Evolutionary conservation across 306 rosid species (phyloP).

Genomic region (Lupinus albus): DNA sequence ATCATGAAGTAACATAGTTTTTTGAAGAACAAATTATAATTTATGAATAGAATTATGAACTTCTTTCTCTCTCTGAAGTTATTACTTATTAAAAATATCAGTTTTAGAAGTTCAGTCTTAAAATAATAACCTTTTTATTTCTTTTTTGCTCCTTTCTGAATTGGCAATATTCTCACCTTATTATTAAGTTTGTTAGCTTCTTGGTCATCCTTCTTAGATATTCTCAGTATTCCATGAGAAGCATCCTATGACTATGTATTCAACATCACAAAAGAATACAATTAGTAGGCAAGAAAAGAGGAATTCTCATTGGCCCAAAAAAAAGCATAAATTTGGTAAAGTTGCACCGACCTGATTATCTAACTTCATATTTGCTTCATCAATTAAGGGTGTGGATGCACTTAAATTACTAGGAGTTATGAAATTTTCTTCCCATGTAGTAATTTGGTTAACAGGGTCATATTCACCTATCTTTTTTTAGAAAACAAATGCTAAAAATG

Average conservation of each 20-base stretch:
- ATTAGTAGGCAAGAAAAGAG: constrained; percentile 23
- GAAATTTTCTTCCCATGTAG: constrained; percentile 83
- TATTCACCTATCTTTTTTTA: constrained; percentile 68
- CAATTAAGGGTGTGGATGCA: constrained; percentile 54
- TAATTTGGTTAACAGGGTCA: constrained; percentile 82
- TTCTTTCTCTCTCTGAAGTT: background rate
- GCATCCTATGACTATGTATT: constrained; percentile 44
- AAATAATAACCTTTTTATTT: background rate
- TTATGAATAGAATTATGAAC: constrained; percentile 8
- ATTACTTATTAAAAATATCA: constrained; percentile 41
- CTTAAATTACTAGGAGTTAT: constrained; percentile 50
- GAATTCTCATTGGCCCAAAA: constrained; percentile 28
- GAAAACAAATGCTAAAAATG: constrained; percentile 66
- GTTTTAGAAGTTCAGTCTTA: constrained; percentile 75
- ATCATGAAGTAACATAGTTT: no score
- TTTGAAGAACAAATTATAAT: background rate
- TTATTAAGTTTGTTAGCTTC: constrained; percentile 38
- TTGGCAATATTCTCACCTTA: constrained; percentile 39
- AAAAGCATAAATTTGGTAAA: constrained; percentile 31
- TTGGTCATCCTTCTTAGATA: constrained; percentile 41
- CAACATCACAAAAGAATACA: constrained; percentile 26
- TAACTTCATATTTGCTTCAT: constrained; percentile 55
- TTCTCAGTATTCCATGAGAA: constrained; percentile 45
- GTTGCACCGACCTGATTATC: constrained; percentile 65
- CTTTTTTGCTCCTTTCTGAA: background rate